Conservation (phyloP, 352 stramenopile species). For the Phytophthora litchii region DNA sequence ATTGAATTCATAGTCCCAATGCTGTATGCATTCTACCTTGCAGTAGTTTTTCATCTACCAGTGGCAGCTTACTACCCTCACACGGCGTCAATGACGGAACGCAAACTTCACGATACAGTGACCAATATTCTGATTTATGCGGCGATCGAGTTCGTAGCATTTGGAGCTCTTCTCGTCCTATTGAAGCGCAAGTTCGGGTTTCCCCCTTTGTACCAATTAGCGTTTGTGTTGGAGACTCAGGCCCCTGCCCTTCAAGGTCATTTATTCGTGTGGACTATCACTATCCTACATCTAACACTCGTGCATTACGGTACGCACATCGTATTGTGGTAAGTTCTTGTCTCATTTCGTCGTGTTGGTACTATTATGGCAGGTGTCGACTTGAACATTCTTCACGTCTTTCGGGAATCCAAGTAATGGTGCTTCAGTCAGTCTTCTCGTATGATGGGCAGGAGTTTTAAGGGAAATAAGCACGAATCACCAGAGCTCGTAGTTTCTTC, state of each 20-base stretch:
- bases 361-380: slow-evolving; percentile 9
- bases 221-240: slow-evolving; percentile 47
- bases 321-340: not conserved
- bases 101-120: slow-evolving; percentile 6
- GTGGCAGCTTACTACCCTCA: slow-evolving; percentile 32
- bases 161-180: slow-evolving; percentile 17
- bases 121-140: slow-evolving; percentile 21
- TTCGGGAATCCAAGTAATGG: not conserved
- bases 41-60: slow-evolving; percentile 24
- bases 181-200: slow-evolving; percentile 30
- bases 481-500: not conserved
- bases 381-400: slow-evolving; percentile 20
- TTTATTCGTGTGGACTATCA: slow-evolving; percentile 36
- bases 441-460: slow-evolving; percentile 12
- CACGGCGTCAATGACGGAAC: slow-evolving; percentile 9
- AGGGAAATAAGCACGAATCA: slow-evolving; percentile 15
- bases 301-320: slow-evolving; percentile 33
- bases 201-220: slow-evolving; percentile 32
- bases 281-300: slow-evolving; percentile 33
- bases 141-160: slow-evolving; percentile 21
- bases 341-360: not conserved
- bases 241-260: slow-evolving; percentile 19
- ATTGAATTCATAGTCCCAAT: slow-evolving; percentile 36
- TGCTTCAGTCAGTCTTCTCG: slow-evolving; percentile 4
- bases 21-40: slow-evolving; percentile 27